Evolutionary conservation across 768 basidiomycete genomes (phyloP).

Genomic region (Podaxis sp.): DNA sequence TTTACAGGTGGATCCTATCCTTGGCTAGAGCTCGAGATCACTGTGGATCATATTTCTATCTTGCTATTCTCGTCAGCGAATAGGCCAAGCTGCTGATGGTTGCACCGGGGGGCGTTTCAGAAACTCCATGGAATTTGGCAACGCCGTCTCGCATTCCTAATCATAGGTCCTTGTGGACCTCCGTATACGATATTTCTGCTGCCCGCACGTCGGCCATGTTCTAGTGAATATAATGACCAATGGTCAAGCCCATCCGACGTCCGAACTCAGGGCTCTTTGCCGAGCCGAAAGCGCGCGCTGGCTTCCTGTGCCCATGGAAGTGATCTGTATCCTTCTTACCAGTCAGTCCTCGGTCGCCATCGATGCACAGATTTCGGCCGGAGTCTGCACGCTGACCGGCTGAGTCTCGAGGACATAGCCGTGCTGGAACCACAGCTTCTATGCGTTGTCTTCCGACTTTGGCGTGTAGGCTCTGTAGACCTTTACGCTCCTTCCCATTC

Average conservation of each 20-base stretch:
- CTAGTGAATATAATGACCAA: neutral
- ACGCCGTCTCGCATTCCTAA: neutral
- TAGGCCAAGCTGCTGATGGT: neutral
- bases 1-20: neutral
- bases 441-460: neutral
- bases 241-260: neutral
- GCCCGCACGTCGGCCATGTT: neutral
- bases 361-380: neutral
- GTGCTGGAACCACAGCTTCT: neutral
- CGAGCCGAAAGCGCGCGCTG: neutral
- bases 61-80: slow-evolving; percentile 1
- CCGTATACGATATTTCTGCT: neutral
- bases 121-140: slow-evolving; percentile 2
- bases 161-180: slow-evolving; percentile 4
- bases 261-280: neutral
- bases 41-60: neutral
- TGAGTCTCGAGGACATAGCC: neutral
- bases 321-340: neutral
- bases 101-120: slow-evolving; percentile 1
- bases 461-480: neutral
- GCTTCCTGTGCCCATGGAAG: neutral
- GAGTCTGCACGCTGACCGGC: neutral
- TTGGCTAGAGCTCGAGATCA: neutral
- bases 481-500: neutral
- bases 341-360: neutral